Conservation (phyloP, 2,329 filamentous ascomycete species). For the Stemphylium beticola region DNA sequence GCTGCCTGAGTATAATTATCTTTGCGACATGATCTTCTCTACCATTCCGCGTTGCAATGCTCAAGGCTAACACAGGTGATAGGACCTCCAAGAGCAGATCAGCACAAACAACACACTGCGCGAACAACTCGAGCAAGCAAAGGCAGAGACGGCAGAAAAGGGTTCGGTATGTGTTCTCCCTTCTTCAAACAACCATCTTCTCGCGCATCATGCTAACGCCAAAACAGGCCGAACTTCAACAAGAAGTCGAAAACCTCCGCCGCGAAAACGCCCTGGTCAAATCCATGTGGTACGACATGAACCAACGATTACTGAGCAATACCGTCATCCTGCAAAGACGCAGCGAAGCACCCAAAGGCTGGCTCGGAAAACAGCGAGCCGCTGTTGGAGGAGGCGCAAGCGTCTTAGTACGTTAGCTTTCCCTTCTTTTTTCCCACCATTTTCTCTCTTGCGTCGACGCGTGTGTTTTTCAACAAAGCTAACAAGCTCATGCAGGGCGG, state of each 20-base stretch:
- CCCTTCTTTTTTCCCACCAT: not conserved
- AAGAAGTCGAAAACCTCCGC: constrained; percentile 70
- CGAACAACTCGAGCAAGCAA: constrained; percentile 41
- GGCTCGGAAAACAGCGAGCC: constrained; percentile 81
- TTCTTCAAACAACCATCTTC: not conserved
- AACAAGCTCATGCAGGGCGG: constrained; percentile 6
- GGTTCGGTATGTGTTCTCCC: constrained; percentile 39
- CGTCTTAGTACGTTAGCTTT: constrained; percentile 26
- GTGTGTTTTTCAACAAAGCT: not conserved
- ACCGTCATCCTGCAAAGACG: constrained; percentile 78
- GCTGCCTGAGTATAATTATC: constrained; percentile 37
- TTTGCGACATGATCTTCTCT: constrained; percentile 10
- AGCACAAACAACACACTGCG: constrained; percentile 31
- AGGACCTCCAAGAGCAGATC: constrained; percentile 44
- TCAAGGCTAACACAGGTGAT: constrained; percentile 18
- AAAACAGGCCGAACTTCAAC: constrained; percentile 40
- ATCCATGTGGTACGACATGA: constrained; percentile 86
- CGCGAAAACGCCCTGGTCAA: constrained; percentile 80
- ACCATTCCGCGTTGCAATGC: not conserved
- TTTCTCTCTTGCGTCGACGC: not conserved
- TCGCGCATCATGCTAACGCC: not conserved
- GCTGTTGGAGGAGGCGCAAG: constrained; percentile 45
- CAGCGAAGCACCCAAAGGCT: constrained; percentile 77
- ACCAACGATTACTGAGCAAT: constrained; percentile 79
- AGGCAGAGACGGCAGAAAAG: constrained; percentile 44